These are phyloP conservation scores for Blastocystis sp. DNA, from an alignment of 352 stramenopile genomes.

Conservation along the genomic window DNA sequence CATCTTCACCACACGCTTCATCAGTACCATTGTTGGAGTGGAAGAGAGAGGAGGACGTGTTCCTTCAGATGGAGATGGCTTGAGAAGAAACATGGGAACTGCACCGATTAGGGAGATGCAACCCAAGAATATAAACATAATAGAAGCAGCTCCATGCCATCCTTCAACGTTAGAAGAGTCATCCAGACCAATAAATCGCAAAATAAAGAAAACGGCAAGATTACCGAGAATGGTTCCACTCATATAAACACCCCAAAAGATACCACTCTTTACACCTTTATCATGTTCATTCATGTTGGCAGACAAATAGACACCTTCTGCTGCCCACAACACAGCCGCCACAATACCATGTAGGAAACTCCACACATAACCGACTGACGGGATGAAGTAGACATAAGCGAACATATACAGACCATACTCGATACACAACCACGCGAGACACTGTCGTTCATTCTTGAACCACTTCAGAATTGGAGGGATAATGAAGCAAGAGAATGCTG, in stretches of 20 bases:
- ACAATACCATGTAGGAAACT: constrained; percentile 61
- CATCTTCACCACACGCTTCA: constrained; percentile 30
- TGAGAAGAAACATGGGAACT: constrained; percentile 46
- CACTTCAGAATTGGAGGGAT: constrained; percentile 48
- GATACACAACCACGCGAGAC: constrained; percentile 16
- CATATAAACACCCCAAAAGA: constrained; percentile 62
- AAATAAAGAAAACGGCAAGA: constrained; percentile 33
- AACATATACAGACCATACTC: constrained; percentile 59
- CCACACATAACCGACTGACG: constrained; percentile 23
- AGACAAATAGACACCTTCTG: constrained; percentile 45
- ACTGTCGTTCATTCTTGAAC: constrained; percentile 27
- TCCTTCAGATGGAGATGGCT: constrained; percentile 18
- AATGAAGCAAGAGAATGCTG: constrained; percentile 48
- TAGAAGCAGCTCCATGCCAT: constrained; percentile 30
- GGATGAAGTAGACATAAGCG: constrained; percentile 56
- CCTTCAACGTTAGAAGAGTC: neutral
- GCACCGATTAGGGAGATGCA: constrained; percentile 15
- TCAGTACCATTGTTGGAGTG: constrained; percentile 2
- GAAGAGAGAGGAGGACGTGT: constrained; percentile 7
- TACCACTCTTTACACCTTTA: constrained; percentile 40
- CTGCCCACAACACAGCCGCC: constrained; percentile 41
- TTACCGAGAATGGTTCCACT: constrained; percentile 32
- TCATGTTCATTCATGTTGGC: constrained; percentile 50
- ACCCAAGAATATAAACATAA: constrained; percentile 57
- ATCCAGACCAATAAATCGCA: neutral